Conservation (phyloP, 1,284 basidiomycete genomes). For the Prillingera fragicola region DNA sequence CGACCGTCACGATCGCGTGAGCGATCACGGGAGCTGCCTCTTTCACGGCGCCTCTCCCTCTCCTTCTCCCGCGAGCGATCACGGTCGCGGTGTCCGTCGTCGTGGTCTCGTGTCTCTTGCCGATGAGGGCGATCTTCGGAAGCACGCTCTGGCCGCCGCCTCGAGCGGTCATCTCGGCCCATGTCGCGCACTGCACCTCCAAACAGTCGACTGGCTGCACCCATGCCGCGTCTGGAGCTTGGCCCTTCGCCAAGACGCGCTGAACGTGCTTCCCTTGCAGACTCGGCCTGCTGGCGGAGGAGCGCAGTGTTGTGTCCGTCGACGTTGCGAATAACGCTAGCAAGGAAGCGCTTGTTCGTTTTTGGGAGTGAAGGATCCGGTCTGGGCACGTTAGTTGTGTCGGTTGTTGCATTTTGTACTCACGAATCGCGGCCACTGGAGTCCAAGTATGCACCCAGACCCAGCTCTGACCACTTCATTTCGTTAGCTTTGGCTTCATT, state of each 20-base stretch:
- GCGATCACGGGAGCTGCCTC: background rate
- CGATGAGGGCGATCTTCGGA: too few species aligned
- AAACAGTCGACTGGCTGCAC: constrained; percentile 32
- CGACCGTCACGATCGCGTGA: constrained; percentile 1
- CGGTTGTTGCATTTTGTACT: constrained; percentile 50
- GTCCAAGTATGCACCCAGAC: constrained; percentile 38
- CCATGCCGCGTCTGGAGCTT: constrained; percentile 4
- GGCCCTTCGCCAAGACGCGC: background rate
- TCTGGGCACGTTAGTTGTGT: constrained; percentile 16
- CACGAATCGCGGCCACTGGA: constrained; percentile 53
- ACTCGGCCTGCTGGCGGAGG: constrained; percentile 65
- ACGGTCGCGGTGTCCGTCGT: too few species aligned
- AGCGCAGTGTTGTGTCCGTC: constrained; percentile 87
- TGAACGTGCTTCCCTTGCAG: constrained; percentile 63
- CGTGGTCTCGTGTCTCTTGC: too few species aligned
- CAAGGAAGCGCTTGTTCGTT: constrained; percentile 86
- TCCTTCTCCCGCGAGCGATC: background rate
- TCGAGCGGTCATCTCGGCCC: constrained; percentile 4
- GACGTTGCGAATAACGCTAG: constrained; percentile 78
- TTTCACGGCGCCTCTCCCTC: constrained; percentile 1
- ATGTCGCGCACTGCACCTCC: constrained; percentile 34
- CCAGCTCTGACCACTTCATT: constrained; percentile 50
- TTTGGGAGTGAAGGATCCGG: constrained; percentile 55
- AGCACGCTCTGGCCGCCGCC: constrained; percentile 1
- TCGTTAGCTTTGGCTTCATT: constrained; percentile 86